A percentile compares a stretch with the other conserved stretches of the same genome.
Conservation (phyloP, 2,329 filamentous ascomycete species). For the Chrysoporthe deuterocubensis region DNA sequence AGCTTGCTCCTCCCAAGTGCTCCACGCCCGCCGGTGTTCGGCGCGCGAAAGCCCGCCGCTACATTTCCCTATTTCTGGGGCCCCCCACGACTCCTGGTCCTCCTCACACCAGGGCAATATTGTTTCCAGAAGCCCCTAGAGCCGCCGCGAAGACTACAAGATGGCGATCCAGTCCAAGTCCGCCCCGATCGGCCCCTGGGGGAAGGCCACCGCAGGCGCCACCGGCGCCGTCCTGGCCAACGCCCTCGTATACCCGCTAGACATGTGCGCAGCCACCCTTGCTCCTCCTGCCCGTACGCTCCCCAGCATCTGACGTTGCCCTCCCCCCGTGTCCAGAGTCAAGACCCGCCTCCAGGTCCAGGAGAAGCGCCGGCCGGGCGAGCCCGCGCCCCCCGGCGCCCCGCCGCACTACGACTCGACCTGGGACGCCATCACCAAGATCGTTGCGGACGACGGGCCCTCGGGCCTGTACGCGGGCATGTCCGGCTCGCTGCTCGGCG, state of each 20-base stretch:
- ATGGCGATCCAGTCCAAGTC: slow-evolving; percentile 68
- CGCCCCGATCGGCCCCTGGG: slow-evolving; percentile 82
- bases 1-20: slow-evolving; percentile 1
- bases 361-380: slow-evolving; percentile 66
- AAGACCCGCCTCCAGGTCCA: slow-evolving; percentile 97
- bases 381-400: slow-evolving; percentile 47
- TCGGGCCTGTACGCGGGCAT: slow-evolving; percentile 88
- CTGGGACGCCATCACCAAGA: slow-evolving; percentile 85
- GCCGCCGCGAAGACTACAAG: slow-evolving; percentile 47
- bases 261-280: slow-evolving; percentile 67
- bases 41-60: slow-evolving; percentile 18
- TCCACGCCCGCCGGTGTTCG: slow-evolving; percentile 27
- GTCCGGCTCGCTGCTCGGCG: slow-evolving; percentile 81
- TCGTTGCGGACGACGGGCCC: slow-evolving; percentile 78
- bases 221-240: slow-evolving; percentile 94
- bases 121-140: background rate
- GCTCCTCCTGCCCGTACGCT: background rate
- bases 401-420: slow-evolving; percentile 83
- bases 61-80: slow-evolving; percentile 57
- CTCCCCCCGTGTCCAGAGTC: slow-evolving; percentile 60
- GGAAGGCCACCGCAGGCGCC: slow-evolving; percentile 87
- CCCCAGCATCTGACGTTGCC: slow-evolving; percentile 39
- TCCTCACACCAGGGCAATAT: background rate
- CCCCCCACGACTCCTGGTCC: background rate
- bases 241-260: slow-evolving; percentile 91